Evolutionary conservation across 331 rosid species (phyloP), one percentile per base, ranked within the genome.

Genomic region (Malus hybrid): DNA sequence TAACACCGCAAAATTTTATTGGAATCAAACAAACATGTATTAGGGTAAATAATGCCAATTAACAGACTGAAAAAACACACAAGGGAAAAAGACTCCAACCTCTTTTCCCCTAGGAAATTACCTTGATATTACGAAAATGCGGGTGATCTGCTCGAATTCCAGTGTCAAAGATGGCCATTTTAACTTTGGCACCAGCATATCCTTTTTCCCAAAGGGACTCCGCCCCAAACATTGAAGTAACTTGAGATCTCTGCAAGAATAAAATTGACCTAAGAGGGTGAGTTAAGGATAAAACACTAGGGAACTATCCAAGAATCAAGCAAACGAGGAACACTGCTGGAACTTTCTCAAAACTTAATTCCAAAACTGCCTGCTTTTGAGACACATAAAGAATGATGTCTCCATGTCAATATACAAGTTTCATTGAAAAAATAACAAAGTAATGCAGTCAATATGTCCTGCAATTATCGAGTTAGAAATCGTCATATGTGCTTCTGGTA

Each of bases 151-250:
- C 89, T 75, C 99, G 91, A 85, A 94, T 94, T 32, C 99, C 97
- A 19, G 97, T 94, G 80, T 94, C 99, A 80, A 92, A 94, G 76
- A 94, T 90, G 46, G 99, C 99, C 99, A 94, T 94, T 81, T 89
- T 94, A 60, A 94, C 99, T 84, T 89, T 92, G 0, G 88, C 74
- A 72, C 97, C 99, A 14, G 99, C 90, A 80, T 85, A 84, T 46
- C 97, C 99, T 79, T 86, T 94, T 3, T 80, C 77, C 99, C 97
- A 94, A 32, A 94, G 92, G 70, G 81, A 86, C 20, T 87, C 97
- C 16, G 97, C 99, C 77, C 97, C 99, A 82, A 94, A 92, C 82
- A 92, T 77, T 65, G 99, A 90, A 83, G 99, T 94, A 72, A 94
- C 91, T 88, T 94, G 97, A 73, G 99, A 88, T 80, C 92, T 90